Conservation (phyloP, 257 asterid species). For the Solanum ossicruentum region DNA sequence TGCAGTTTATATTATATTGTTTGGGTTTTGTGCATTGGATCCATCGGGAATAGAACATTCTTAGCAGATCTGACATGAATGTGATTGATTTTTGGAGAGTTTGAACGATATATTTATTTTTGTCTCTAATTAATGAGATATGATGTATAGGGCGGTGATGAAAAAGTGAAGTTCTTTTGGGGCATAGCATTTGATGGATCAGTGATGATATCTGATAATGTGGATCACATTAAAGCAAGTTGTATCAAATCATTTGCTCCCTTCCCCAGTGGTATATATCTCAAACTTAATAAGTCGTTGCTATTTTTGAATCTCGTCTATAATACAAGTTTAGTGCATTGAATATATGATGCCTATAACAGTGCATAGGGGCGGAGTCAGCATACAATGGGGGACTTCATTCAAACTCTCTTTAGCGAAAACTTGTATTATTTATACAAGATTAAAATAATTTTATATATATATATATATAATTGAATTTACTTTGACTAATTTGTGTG, state of each 20-base stretch:
- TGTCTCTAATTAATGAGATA: neutral
- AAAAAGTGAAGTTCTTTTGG: conserved; percentile 56
- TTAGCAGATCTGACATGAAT: neutral
- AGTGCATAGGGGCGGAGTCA: no score
- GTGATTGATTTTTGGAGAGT: neutral
- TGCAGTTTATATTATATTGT: no score
- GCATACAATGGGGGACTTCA: no score
- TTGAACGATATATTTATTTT: neutral
- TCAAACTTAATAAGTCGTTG: neutral
- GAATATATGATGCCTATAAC: no score
- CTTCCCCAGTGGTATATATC: conserved; percentile 60
- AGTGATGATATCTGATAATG: conserved; percentile 75
- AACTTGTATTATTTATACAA: no score
- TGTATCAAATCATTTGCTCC: conserved; percentile 90
- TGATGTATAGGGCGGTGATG: conserved; percentile 56
- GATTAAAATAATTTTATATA: no score
- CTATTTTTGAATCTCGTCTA: rapidly evolving
- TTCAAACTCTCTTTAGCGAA: no score
- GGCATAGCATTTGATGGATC: conserved; percentile 80
- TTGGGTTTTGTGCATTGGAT: neutral
- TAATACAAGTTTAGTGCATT: neutral
- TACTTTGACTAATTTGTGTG: rapidly evolving
- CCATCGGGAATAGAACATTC: neutral
- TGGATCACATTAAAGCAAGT: conserved; percentile 49
- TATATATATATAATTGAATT: no score